Percentiles rank a stretch among this genome's conserved stretches.
These are phyloP conservation scores for Solanum aculeatissimum DNA, from an alignment of 305 asterid genomes.

Conservation along the genomic window DNA sequence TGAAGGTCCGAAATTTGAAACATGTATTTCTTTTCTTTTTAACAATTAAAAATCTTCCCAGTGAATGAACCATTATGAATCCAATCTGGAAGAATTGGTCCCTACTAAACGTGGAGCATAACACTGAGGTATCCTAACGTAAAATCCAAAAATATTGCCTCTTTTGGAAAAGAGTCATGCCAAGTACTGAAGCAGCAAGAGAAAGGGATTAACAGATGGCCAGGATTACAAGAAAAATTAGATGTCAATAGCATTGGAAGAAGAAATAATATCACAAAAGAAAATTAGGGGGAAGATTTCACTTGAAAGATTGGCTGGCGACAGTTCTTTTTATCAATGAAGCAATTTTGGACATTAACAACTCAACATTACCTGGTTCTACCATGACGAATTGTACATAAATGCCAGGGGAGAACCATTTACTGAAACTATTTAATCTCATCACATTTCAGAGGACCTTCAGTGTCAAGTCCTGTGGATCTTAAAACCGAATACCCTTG, in stretches of 20 bases:
- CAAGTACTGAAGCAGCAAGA: slow-evolving; percentile 3
- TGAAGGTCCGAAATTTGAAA: too few relatives aligned
- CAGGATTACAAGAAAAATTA: slow-evolving; percentile 14
- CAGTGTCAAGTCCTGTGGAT: slow-evolving; percentile 36
- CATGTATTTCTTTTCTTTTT: neutral
- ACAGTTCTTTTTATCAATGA: slow-evolving; percentile 16
- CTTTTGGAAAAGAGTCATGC: neutral
- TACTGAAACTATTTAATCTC: slow-evolving; percentile 12
- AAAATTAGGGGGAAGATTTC: slow-evolving; percentile 1
- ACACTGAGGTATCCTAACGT: neutral
- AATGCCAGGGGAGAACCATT: slow-evolving; percentile 21
- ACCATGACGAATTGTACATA: slow-evolving; percentile 6
- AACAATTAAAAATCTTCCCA: neutral
- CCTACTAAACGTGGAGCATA: neutral
- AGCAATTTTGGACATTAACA: slow-evolving; percentile 19
- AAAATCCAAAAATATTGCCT: neutral
- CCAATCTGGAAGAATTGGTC: neutral
- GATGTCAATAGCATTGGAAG: slow-evolving; percentile 17
- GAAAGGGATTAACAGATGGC: slow-evolving; percentile 9
- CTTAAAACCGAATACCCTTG: slow-evolving; percentile 66
- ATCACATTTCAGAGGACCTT: slow-evolving; percentile 4
- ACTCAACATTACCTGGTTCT: neutral
- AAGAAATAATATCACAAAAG: slow-evolving; percentile 25
- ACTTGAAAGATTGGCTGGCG: slow-evolving; percentile 8
- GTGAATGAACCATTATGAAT: neutral